Evolutionary conservation across 2,329 filamentous ascomycete species (phyloP).

Genomic region (Magnaporthales sp.): DNA sequence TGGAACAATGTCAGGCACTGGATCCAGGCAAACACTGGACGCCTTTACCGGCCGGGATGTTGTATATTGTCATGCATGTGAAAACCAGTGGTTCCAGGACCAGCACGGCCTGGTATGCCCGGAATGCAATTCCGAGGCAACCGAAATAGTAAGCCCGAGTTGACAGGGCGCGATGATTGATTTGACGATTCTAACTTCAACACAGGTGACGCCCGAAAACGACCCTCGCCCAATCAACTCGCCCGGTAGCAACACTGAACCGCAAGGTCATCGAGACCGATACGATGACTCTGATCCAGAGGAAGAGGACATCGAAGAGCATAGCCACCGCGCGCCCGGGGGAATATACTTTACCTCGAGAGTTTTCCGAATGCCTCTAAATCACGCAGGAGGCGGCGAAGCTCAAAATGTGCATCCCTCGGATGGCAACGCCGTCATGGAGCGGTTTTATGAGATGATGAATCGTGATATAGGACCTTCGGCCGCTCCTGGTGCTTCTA

Average conservation of each 20-base stretch:
- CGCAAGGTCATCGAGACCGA: conserved; percentile 7
- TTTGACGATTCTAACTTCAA: conserved; percentile 15
- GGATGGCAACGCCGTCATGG: conserved; percentile 27
- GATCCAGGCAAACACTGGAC: conserved; percentile 32
- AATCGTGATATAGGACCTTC: conserved; percentile 1
- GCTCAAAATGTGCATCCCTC: conserved; percentile 12
- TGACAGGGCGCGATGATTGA: neutral
- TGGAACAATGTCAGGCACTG: conserved; percentile 14
- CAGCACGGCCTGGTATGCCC: conserved; percentile 65
- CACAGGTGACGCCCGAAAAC: conserved; percentile 43
- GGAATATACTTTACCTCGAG: conserved; percentile 31
- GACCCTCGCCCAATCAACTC: conserved; percentile 47
- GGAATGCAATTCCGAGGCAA: conserved; percentile 67
- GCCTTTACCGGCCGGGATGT: conserved; percentile 52
- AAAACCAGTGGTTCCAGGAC: conserved; percentile 71
- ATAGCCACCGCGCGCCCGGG: conserved; percentile 28
- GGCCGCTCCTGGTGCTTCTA: neutral
- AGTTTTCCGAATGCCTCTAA: conserved; percentile 13
- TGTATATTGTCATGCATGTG: conserved; percentile 79
- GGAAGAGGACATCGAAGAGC: conserved; percentile 49
- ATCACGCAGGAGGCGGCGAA: conserved; percentile 3
- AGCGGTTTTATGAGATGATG: conserved; percentile 36
- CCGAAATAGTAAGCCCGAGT: conserved; percentile 67
- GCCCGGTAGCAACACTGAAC: conserved; percentile 12
- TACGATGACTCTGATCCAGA: conserved; percentile 45